A percentile compares a stretch with the other conserved stretches of the same genome.
phyloP scores from a whole-genome alignment of 208 protist genomes.

The Leishmania guyanensis region DNA sequence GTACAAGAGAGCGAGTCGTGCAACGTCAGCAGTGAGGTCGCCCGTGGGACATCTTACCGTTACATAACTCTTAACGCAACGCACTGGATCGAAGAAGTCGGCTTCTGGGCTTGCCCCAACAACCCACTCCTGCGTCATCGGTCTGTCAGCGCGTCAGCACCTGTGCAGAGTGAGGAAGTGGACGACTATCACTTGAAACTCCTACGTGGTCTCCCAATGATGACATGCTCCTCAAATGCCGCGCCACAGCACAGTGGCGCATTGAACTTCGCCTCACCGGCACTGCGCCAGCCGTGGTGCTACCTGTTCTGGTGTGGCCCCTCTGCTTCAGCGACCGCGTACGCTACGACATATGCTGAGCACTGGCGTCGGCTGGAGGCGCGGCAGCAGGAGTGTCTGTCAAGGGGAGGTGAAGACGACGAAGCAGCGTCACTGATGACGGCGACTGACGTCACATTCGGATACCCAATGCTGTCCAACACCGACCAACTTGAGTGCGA shows the following conservation, averaged over 20 bases:
- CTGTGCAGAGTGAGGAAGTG: neutral
- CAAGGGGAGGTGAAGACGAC: neutral
- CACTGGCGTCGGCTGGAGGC: slow-evolving; percentile 16
- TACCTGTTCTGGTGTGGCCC: slow-evolving; percentile 2
- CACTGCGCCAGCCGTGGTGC: neutral
- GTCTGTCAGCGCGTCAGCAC: neutral
- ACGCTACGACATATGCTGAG: slow-evolving; percentile 18
- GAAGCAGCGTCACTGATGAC: neutral
- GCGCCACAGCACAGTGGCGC: neutral
- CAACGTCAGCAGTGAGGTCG: neutral
- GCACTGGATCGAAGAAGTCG: slow-evolving; percentile 84
- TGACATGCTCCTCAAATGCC: neutral
- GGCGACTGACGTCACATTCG: slow-evolving; percentile 20
- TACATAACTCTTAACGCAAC: slow-evolving; percentile 54
- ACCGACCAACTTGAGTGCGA: neutral
- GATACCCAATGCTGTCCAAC: slow-evolving; percentile 23
- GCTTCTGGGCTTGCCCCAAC: slow-evolving; percentile 74
- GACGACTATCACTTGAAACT: neutral
- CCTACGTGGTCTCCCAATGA: neutral
- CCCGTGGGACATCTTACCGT: neutral
- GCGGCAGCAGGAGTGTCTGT: neutral
- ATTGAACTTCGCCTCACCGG: neutral
- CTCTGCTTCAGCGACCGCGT: neutral
- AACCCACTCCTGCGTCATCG: slow-evolving; percentile 51
- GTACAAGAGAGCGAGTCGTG: slow-evolving; percentile 6